Conservation (phyloP, 768 basidiomycete genomes). For the Trichaptum fuscoviolaceum region DNA sequence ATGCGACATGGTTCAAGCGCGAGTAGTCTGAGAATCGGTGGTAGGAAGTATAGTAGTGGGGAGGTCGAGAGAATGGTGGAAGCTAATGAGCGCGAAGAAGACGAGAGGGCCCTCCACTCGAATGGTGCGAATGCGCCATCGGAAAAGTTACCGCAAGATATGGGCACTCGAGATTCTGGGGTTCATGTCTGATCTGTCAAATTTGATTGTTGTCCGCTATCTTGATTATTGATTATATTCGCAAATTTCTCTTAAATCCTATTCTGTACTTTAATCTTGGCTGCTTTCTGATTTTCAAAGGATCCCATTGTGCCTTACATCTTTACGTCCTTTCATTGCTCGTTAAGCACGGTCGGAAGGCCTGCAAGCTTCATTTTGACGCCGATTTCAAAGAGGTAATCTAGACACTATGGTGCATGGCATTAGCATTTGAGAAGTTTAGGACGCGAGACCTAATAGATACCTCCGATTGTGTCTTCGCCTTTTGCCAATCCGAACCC, state of each 20-base stretch:
- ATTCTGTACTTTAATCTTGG: not conserved
- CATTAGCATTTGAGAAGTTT: slow-evolving; percentile 12
- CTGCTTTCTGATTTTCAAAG: not conserved
- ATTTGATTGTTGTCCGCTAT: too few species aligned
- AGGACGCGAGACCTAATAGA: not conserved
- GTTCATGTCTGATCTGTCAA: not conserved
- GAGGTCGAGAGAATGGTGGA: slow-evolving; percentile 3
- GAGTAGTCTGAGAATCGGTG: slow-evolving; percentile 3
- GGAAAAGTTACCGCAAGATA: not conserved
- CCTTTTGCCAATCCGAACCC: slow-evolving; percentile 86
- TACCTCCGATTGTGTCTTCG: slow-evolving; percentile 84
- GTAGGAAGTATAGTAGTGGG: not conserved
- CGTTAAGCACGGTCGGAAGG: slow-evolving; percentile 40
- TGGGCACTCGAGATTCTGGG: not conserved
- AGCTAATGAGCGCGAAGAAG: not conserved
- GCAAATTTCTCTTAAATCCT: not conserved
- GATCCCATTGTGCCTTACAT: not conserved
- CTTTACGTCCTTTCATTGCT: not conserved
- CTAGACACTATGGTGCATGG: slow-evolving; percentile 57
- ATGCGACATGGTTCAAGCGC: not conserved
- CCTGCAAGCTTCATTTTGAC: slow-evolving; percentile 75
- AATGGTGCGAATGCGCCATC: not conserved
- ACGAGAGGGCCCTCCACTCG: not conserved
- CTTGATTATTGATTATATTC: not conserved
- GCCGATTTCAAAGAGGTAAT: slow-evolving; percentile 86